phyloP scores from a whole-genome alignment of 1,139 yeast genomes.

The Geotrichum restrictum region DNA sequence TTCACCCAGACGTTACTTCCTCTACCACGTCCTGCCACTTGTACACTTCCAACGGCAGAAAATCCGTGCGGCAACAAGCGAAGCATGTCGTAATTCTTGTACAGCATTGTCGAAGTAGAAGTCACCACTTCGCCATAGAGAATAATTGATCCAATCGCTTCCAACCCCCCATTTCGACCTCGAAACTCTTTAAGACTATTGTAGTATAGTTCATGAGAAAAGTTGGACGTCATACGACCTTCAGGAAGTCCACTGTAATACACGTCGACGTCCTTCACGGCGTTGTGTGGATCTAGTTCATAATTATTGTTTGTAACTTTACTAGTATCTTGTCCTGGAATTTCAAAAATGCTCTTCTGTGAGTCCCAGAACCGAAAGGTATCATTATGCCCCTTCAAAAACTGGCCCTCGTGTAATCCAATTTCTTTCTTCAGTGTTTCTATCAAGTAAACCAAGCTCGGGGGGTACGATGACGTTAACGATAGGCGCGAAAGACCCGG shows the following conservation, averaged over 20 bases:
- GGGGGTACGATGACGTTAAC: slow-evolving; percentile 40
- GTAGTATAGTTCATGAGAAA: slow-evolving; percentile 60
- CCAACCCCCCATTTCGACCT: slow-evolving; percentile 14
- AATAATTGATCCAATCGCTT: slow-evolving; percentile 55
- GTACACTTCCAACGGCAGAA: slow-evolving; percentile 72
- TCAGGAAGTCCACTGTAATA: slow-evolving; percentile 45
- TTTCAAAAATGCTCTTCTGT: slow-evolving; percentile 1
- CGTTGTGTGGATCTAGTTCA: slow-evolving; percentile 37
- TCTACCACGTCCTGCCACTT: slow-evolving; percentile 88
- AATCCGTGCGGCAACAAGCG: slow-evolving; percentile 65
- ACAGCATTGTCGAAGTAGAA: slow-evolving; percentile 77
- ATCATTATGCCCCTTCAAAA: slow-evolving; percentile 16
- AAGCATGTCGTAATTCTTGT: slow-evolving; percentile 61
- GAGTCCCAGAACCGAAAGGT: slow-evolving; percentile 20
- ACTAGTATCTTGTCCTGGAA: background rate
- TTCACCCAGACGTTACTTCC: slow-evolving; percentile 95
- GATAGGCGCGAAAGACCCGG: slow-evolving; percentile 68
- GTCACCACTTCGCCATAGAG: slow-evolving; percentile 87
- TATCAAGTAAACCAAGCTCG: slow-evolving; percentile 33
- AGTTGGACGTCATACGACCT: slow-evolving; percentile 59
- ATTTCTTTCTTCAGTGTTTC: slow-evolving; percentile 29
- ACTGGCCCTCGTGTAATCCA: slow-evolving; percentile 7
- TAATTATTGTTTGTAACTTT: background rate
- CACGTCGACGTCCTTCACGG: slow-evolving; percentile 52
- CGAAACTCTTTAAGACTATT: slow-evolving; percentile 42